Percentiles rank a stretch among this genome's conserved stretches.
Conservation (phyloP, 1,284 basidiomycete genomes). For the Moniliella sp. region DNA sequence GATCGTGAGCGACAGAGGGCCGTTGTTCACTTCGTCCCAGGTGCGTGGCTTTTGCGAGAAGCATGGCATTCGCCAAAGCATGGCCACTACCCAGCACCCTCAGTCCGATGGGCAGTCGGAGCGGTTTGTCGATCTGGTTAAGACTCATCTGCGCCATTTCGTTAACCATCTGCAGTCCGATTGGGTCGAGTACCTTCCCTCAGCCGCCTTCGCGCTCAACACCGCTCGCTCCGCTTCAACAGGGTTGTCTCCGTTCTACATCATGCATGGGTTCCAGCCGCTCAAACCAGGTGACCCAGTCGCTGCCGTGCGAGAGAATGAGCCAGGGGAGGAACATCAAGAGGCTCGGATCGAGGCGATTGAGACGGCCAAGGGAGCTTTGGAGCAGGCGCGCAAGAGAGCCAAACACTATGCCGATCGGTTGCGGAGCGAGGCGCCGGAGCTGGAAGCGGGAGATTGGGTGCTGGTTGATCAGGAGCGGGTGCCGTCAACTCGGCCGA, state of each 20-base stretch:
- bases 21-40: constrained; percentile 30
- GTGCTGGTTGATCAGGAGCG: too few relatives aligned
- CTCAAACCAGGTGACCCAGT: too few relatives aligned
- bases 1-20: constrained; percentile 35
- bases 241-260: constrained; percentile 1
- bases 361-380: too few relatives aligned
- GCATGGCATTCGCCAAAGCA: constrained; percentile 8
- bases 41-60: constrained; percentile 16
- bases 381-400: too few relatives aligned
- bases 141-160: constrained; percentile 17
- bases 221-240: constrained; percentile 1
- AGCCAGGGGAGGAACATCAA: too few relatives aligned
- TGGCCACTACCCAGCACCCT: constrained; percentile 28
- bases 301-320: too few relatives aligned
- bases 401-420: too few relatives aligned
- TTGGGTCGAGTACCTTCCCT: constrained; percentile 4
- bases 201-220: constrained; percentile 2
- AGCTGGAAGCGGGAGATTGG: too few relatives aligned
- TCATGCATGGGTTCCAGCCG: constrained; percentile 2
- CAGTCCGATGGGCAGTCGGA: constrained; percentile 39
- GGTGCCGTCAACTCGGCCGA: neutral
- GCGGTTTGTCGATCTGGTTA: constrained; percentile 36
- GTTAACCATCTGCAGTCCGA: constrained; percentile 5
- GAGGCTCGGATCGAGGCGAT: too few relatives aligned
- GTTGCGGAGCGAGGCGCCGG: too few relatives aligned